These are phyloP conservation scores for Ganoderma boninense DNA, from an alignment of 1,284 basidiomycete species.

Conservation along the genomic window DNA sequence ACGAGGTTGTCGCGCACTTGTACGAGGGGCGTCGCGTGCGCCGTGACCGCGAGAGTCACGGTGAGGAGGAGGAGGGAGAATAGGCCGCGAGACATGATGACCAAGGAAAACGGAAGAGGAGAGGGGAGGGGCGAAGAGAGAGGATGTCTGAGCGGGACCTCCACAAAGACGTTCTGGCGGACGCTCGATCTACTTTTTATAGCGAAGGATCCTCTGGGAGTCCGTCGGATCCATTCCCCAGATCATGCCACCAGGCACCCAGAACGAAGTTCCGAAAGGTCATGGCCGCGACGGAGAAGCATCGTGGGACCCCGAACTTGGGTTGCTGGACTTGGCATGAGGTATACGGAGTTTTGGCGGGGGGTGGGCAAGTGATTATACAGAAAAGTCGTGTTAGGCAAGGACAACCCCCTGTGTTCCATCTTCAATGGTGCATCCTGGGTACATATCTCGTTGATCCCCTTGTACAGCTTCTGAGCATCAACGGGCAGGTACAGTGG, in stretches of 20 bases:
- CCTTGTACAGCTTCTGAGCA: neutral
- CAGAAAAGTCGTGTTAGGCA: neutral
- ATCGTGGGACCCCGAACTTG: neutral
- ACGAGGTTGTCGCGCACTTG: constrained; percentile 34
- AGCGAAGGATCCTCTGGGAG: neutral
- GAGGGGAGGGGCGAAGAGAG: neutral
- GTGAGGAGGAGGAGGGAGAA: constrained; percentile 31
- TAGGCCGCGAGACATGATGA: constrained; percentile 26
- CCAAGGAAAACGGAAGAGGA: neutral
- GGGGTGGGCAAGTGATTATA: neutral
- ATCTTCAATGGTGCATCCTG: neutral
- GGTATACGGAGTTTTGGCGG: neutral
- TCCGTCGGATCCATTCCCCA: neutral
- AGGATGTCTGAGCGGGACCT: constrained; percentile 26
- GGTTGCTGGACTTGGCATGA: neutral
- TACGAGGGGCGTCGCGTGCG: constrained; percentile 36
- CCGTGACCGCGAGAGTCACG: constrained; percentile 32
- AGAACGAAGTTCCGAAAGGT: neutral
- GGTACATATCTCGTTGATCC: neutral
- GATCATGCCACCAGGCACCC: neutral
- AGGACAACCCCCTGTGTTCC: neutral
- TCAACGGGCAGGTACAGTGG: neutral
- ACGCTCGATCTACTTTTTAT: constrained; percentile 8
- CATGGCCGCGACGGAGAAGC: constrained; percentile 4
- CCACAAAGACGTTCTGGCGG: constrained; percentile 9